Evolutionary conservation across 148 eudicot species (phyloP), one percentile per base, ranked within the genome.

Genomic region (Camellia lanceoleosa): DNA sequence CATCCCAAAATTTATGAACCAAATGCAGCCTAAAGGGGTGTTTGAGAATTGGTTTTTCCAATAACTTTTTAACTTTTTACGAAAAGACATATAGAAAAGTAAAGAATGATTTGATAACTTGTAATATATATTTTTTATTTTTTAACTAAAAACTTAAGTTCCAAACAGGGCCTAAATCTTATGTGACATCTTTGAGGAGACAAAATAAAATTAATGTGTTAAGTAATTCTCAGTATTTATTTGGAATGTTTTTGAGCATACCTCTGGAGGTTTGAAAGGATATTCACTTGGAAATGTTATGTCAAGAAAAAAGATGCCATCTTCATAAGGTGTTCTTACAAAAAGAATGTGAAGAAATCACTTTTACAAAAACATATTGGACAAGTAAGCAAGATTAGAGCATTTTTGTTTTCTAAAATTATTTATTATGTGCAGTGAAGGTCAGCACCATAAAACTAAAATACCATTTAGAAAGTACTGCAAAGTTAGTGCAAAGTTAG

Each of bases 181-280:
- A 69, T 18, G 20, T 69, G 73, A 44, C 44, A 43, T 7, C 38
- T 77, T 38, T 11, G 47, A 66, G 77, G 73, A 77, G 3, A 9
- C 38, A 66, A 38, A 52, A 51, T 14, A 20, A 72, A 49, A 30
- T 4, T 44, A 4, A 23, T 9, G 5, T 9, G 43, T 10, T 30
- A 0, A n/a, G 38, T 44, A 66, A 54, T 52, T 79, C 47, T 68
- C 66, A 55, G 51, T 55, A 23, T 1, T 30, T 30, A 1, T 3
- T 38, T 23, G 14, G 56, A 62, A 77, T 62, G 18, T 38, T 52
- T n/a, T 13, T 3, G 51, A 72, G 61, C 83, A 60, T 84, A 94
- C 98, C 90, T 89, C 83, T 4, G 99, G 99, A 79, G 98, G 95
- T 78, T 91, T 91, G 76, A 94, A 96, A 7, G 98, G 99, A 87